Evolutionary conservation across 305 asterid species (phyloP), one percentile per base, ranked within the genome.

Genomic region (Fraxinus dipetala): DNA sequence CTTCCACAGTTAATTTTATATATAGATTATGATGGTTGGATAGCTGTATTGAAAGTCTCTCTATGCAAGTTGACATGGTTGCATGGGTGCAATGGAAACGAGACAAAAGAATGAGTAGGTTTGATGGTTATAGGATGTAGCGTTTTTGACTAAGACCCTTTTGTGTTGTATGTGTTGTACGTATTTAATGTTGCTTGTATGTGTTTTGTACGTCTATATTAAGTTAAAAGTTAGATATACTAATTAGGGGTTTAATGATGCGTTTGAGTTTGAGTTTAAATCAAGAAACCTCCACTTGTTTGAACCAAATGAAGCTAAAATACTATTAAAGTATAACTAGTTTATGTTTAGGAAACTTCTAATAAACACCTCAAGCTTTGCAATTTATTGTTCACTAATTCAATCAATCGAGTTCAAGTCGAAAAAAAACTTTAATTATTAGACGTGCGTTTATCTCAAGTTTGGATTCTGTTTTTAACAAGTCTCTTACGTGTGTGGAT

Each of bases 41-140:
- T 67, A 4, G 18, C 20, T 28, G 35, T 30, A 26, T 26, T 67
- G n/a, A 1, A 67, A 67, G 74, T 67, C 35, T 24, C 9, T 20
- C 45, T 45, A 30, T 69, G 20, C 78, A 75, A 79, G 38, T 79
- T 79, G 85, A 22, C 72, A 24, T 10, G 69, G 11, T 10, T 59
- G 13, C 69, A 20, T 10, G 69, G 11, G 4, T 59, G 13, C 69
- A 20, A 7, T 20, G 0, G 13, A 67, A 36, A 63, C 24, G 51
- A 54, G 76, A 70, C 76, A 70, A 76, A 24, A 36, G 28, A 9
- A 0, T 65, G 78, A 75, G 81, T 75, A 72, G 73, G 65, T 65
- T 72, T 34, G 72, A 74, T 8, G 24, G 59, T 80, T 61, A 22
- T 59, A 59, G 26, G 30, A 59, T 1, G 70, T 61, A 22, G 69